phyloP scores from a whole-genome alignment of 108 stramenopile species.

The Skeletonema costatum region DNA sequence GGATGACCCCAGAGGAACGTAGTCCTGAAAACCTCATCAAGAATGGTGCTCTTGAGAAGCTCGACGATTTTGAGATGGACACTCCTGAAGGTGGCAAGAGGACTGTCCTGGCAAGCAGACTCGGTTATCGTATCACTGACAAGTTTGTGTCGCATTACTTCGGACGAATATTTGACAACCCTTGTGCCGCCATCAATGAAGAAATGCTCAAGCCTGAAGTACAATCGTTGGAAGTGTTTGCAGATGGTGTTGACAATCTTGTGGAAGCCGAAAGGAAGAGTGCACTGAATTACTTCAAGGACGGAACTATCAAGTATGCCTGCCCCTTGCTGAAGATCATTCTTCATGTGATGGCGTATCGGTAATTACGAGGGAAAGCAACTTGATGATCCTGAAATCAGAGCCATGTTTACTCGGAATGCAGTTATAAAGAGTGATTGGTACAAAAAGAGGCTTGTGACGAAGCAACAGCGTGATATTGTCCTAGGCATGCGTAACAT shows the following conservation, averaged over 20 bases:
- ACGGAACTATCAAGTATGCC: constrained; percentile 61
- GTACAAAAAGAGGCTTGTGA: constrained; percentile 55
- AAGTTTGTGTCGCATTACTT: constrained; percentile 58
- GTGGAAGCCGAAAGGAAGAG: constrained; percentile 55
- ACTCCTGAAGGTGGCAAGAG: constrained; percentile 39
- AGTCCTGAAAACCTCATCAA: constrained; percentile 49
- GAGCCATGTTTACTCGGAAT: constrained; percentile 64
- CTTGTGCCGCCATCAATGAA: constrained; percentile 56
- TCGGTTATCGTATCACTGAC: constrained; percentile 60
- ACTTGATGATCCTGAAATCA: constrained; percentile 61
- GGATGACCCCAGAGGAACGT: constrained; percentile 58
- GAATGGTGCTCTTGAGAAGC: constrained; percentile 51
- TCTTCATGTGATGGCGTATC: constrained; percentile 70
- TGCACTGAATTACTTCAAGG: constrained; percentile 58
- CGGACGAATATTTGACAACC: constrained; percentile 63
- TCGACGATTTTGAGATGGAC: constrained; percentile 54
- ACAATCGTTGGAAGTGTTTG: constrained; percentile 56
- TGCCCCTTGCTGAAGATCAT: constrained; percentile 59
- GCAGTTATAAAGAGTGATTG: constrained; percentile 58
- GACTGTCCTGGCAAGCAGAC: constrained; percentile 51
- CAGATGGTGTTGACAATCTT: constrained; percentile 62
- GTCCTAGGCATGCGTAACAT: constrained; percentile 52
- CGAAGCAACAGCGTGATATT: constrained; percentile 56
- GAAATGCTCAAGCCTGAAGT: constrained; percentile 63
- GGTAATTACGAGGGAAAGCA: constrained; percentile 59